A percentile compares a stretch with the other conserved stretches of the same genome.
Evolutionary conservation across 768 basidiomycete genomes (phyloP).

Genomic region (Porpolomopsis calyptriformis): DNA sequence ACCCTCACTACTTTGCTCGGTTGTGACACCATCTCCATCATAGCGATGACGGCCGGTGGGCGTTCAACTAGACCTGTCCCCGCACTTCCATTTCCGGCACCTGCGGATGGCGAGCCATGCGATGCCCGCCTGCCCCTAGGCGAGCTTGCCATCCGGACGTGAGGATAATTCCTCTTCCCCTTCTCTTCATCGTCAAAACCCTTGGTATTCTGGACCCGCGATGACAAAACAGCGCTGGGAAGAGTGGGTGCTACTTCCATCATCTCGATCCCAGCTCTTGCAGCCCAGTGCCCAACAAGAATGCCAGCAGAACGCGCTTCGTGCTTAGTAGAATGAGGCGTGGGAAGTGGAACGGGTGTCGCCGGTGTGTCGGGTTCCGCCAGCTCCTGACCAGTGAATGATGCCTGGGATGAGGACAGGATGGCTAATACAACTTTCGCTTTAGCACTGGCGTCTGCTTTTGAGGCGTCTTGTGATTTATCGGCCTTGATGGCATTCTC

Average conservation of each 20-base stretch:
- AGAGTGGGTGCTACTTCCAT: conserved; percentile 36
- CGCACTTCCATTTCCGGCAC: conserved; percentile 9
- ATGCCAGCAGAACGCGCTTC: conserved; percentile 57
- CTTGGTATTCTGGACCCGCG: not conserved
- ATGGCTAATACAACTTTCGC: conserved; percentile 58
- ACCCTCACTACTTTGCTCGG: conserved; percentile 69
- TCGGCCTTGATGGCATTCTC: conserved; percentile 32
- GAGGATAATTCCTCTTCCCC: conserved; percentile 14
- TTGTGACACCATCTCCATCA: conserved; percentile 71
- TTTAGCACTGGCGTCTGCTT: conserved; percentile 11
- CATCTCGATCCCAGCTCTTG: conserved; percentile 45
- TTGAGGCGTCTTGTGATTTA: conserved; percentile 8
- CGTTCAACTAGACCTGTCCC: conserved; percentile 53
- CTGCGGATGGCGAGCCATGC: conserved; percentile 4
- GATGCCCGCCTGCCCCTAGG: conserved; percentile 22
- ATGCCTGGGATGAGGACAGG: conserved; percentile 17
- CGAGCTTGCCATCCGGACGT: not conserved
- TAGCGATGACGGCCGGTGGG: conserved; percentile 65
- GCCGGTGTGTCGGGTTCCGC: conserved; percentile 19
- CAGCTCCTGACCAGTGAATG: conserved; percentile 7
- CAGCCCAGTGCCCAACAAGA: conserved; percentile 59
- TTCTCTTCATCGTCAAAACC: conserved; percentile 3
- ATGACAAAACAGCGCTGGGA: not conserved
- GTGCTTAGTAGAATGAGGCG: conserved; percentile 47
- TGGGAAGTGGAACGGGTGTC: conserved; percentile 57